A percentile compares a stretch with the other conserved stretches of the same genome.
Evolutionary conservation across 1,139 yeast genomes (phyloP).

Genomic region (Hyphopichia wangnamkhiaoensis): DNA sequence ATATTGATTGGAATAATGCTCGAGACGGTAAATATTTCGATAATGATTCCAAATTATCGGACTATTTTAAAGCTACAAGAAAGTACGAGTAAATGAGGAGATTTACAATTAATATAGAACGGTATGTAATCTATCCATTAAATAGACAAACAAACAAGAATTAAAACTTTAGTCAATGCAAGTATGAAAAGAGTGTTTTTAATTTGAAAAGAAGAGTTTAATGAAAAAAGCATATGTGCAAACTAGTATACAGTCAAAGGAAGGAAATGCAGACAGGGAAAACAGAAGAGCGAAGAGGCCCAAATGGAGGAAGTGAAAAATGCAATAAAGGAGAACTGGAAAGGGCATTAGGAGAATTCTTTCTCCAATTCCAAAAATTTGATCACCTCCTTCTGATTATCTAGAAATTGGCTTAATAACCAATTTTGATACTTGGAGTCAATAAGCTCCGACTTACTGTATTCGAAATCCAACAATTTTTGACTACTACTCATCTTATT

Average conservation of each 20-base stretch:
- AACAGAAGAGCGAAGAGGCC: too few relatives aligned
- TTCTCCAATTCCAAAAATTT: slow-evolving; percentile 19
- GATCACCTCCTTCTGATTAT: slow-evolving; percentile 11
- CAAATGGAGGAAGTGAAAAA: too few relatives aligned
- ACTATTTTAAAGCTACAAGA: slow-evolving; percentile 51
- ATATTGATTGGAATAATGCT: slow-evolving; percentile 46
- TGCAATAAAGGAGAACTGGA: too few relatives aligned
- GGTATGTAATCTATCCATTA: slow-evolving; percentile 2
- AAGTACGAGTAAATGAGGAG: slow-evolving; percentile 14
- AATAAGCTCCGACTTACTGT: slow-evolving; percentile 6
- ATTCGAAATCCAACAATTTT: neutral
- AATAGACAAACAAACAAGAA: too few relatives aligned
- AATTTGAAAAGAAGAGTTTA: neutral
- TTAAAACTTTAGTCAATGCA: too few relatives aligned
- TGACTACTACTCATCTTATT: neutral
- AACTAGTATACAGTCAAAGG: neutral
- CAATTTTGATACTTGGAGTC: slow-evolving; percentile 18
- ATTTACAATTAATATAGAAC: slow-evolving; percentile 1
- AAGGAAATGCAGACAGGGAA: neutral
- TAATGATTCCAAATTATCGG: slow-evolving; percentile 43
- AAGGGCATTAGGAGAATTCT: slow-evolving; percentile 11
- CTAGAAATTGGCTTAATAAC: slow-evolving; percentile 14
- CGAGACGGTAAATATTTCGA: slow-evolving; percentile 49
- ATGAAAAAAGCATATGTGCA: neutral
- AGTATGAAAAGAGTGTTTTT: neutral